Evolutionary conservation across 23 red algal genomes (phyloP).

Genomic region (Agarophyton chilense): DNA sequence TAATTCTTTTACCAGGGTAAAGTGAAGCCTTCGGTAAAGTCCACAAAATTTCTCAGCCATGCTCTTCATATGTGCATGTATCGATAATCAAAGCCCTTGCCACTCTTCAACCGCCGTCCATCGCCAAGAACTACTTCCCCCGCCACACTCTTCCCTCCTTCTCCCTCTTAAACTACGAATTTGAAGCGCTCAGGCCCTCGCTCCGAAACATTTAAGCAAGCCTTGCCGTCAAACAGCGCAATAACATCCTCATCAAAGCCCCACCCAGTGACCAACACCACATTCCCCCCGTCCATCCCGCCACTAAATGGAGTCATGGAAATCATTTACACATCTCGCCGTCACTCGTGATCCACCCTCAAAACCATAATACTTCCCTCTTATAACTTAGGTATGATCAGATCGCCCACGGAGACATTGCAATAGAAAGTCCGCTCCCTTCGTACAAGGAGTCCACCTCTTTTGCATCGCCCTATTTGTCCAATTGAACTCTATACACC

Average conservation of each 20-base stretch:
- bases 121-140: constrained; percentile 3
- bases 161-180: background rate
- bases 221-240: no score
- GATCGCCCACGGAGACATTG: constrained; percentile 42
- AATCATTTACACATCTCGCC: constrained; percentile 12
- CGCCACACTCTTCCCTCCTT: constrained; percentile 5
- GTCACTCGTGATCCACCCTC: constrained; percentile 11
- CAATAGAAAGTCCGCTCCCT: constrained; percentile 47
- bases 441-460: constrained; percentile 53
- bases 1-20: no score
- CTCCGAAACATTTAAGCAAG: no score
- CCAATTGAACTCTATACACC: no score
- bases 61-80: background rate
- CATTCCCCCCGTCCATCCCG: constrained; percentile 40
- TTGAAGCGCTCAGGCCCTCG: background rate
- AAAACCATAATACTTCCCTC: constrained; percentile 46
- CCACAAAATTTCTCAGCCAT: background rate
- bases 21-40: background rate
- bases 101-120: background rate
- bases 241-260: constrained; percentile 4
- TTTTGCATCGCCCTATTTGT: background rate
- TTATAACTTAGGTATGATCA: constrained; percentile 63
- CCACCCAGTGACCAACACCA: constrained; percentile 31
- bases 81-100: no score
- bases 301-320: constrained; percentile 57